Evolutionary conservation across 441 rosid genomes (phyloP), one percentile per base, ranked within the genome.

Genomic region (Arabidopsis hybrid): DNA sequence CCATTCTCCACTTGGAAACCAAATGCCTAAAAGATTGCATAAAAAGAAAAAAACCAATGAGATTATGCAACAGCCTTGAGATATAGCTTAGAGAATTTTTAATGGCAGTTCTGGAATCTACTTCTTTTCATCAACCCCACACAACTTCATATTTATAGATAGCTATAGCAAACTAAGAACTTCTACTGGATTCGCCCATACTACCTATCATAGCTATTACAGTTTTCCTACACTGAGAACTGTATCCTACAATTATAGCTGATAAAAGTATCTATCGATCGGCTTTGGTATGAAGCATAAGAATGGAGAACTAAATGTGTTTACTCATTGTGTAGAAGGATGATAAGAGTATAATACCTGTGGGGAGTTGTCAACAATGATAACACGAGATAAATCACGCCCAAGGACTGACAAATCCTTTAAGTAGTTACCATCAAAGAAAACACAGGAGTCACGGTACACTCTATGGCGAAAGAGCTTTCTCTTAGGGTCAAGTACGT

Each of bases 1-100:
- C 98, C 99, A 49, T 95, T 95, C 78, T 95, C 99, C 79, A 95
- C 94, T 85, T 95, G 97, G 82, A 92, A 95, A 35, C 99, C 99
- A 79, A 93, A 93, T 70, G 97, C 98, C 99, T 93, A 76, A 61
- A 35, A 29, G 39, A 72, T 71, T 39, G 4, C 57, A 50, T 38
- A 14, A 4, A 0, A n/a, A 17, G 31, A 63, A 61, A 26, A 55
- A 73, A 16, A 4, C n/a, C 36, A 74, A 18, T 18, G 5, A 67
- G 40, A 59, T 34, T 1, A 73, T 36, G 67, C 46, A 59, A 66
- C 46, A 59, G 50, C 45, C 9, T 65, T 47, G 26, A 45, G n/a
- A 26, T 46, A 35, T 3, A 43, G 58, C 32, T 26, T 29, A 11
- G 43, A 43, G 36, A 7, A 18, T 12, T 11, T 8, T 65, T 26